Evolutionary conservation across 805 yeast species (phyloP).

Genomic region (Hyphopichia homilentoma): DNA sequence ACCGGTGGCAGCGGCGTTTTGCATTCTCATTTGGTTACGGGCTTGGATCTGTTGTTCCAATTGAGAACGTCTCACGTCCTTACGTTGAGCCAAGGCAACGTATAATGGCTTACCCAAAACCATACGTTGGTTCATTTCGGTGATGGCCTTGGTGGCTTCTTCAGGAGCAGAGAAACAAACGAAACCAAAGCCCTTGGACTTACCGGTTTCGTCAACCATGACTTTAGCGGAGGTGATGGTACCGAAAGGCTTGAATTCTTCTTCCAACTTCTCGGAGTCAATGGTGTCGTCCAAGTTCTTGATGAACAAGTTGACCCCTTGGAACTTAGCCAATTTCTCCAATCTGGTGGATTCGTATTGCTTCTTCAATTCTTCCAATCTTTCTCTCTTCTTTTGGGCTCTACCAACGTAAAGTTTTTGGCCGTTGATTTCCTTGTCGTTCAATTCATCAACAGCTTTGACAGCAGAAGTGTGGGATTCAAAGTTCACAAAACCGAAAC

Average conservation of each 20-base stretch:
- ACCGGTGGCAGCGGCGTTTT: conserved; percentile 90
- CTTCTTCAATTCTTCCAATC: conserved; percentile 91
- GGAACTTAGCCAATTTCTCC: conserved; percentile 90
- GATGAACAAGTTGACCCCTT: conserved; percentile 94
- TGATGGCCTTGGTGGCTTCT: conserved; percentile 97
- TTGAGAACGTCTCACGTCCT: conserved; percentile 95
- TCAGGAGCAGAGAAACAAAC: conserved; percentile 97
- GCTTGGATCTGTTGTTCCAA: conserved; percentile 97
- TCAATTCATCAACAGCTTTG: conserved; percentile 87
- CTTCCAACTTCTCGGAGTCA: conserved; percentile 86
- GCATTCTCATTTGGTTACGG: conserved; percentile 97
- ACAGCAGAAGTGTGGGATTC: conserved; percentile 84
- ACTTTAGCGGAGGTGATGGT: conserved; percentile 93
- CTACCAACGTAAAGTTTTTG: conserved; percentile 92
- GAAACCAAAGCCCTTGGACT: conserved; percentile 97
- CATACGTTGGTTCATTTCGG: conserved; percentile 98
- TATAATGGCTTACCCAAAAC: conserved; percentile 93
- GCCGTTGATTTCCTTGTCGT: conserved; percentile 82
- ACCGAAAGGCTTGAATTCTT: conserved; percentile 92
- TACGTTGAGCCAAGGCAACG: conserved; percentile 98
- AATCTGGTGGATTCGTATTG: conserved; percentile 89
- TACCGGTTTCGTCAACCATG: conserved; percentile 91
- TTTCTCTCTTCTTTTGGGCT: conserved; percentile 98
- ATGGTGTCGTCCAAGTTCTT: conserved; percentile 94
- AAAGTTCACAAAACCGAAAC: conserved; percentile 94